Percentiles rank a stretch among this genome's conserved stretches.
phyloP scores from a whole-genome alignment of 169 alveolate species.

The Cryptosporidium tyzzeri region DNA sequence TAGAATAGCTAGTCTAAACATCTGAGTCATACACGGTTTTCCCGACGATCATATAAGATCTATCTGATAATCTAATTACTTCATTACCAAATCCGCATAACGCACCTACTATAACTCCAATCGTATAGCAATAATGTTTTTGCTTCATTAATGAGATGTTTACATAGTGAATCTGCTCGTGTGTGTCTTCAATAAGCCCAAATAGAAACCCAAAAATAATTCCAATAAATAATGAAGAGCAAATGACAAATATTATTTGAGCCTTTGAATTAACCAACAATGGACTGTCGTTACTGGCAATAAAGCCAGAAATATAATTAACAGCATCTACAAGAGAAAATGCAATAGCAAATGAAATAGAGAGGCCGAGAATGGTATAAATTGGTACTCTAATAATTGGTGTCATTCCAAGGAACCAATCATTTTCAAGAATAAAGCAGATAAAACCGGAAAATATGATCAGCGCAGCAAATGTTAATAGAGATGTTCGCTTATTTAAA shows the following conservation, averaged over 20 bases:
- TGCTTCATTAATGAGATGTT: constrained; percentile 91
- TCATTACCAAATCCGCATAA: constrained; percentile 77
- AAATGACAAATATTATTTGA: constrained; percentile 88
- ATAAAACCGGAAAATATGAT: constrained; percentile 90
- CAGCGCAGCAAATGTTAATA: constrained; percentile 78
- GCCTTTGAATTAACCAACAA: constrained; percentile 90
- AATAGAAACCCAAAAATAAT: constrained; percentile 93
- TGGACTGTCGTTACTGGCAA: constrained; percentile 86
- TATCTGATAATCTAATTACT: constrained; percentile 68
- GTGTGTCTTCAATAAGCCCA: constrained; percentile 94
- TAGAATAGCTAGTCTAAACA: constrained; percentile 7
- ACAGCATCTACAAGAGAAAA: constrained; percentile 92
- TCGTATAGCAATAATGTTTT: constrained; percentile 92
- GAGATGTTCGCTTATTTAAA: constrained; percentile 63
- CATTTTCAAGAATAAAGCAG: constrained; percentile 90
- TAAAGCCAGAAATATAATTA: constrained; percentile 88
- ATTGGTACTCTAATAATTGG: constrained; percentile 88
- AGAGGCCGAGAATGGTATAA: constrained; percentile 93
- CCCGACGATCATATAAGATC: constrained; percentile 68
- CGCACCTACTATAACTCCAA: constrained; percentile 93
- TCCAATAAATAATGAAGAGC: constrained; percentile 92
- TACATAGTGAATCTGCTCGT: constrained; percentile 89
- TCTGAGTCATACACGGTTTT: constrained; percentile 71
- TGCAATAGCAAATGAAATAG: constrained; percentile 93
- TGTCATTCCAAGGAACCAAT: constrained; percentile 90